Evolutionary conservation across 208 protist genomes (phyloP).

Genomic region (Acanthamoeba castellanii): DNA sequence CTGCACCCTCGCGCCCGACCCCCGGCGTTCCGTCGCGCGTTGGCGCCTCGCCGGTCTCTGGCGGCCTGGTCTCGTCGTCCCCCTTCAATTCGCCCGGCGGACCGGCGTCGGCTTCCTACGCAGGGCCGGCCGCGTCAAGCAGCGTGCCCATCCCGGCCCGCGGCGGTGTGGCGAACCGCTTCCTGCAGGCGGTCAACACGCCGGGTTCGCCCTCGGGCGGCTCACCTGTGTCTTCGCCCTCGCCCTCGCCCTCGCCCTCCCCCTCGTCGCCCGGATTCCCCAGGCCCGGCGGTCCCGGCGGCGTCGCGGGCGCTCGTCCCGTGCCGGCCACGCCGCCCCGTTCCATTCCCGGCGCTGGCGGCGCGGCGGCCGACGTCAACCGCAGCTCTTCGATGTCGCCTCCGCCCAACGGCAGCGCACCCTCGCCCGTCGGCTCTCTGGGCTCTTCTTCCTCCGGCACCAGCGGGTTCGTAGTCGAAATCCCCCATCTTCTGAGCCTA

Average conservation of each 20-base stretch:
- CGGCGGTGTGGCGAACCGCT: background rate
- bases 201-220: background rate
- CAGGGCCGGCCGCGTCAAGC: background rate
- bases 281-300: background rate
- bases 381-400: background rate
- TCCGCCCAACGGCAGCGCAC: background rate
- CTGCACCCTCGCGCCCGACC: background rate
- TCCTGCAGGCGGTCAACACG: slow-evolving; percentile 7
- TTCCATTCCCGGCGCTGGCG: background rate
- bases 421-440: background rate
- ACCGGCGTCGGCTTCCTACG: background rate
- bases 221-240: background rate
- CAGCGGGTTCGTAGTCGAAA: background rate
- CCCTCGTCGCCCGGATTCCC: background rate
- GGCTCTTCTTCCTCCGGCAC: slow-evolving; percentile 43
- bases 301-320: background rate
- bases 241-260: background rate
- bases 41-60: background rate
- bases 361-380: background rate
- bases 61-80: background rate
- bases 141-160: background rate
- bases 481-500: background rate
- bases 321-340: background rate
- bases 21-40: background rate
- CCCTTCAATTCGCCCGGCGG: background rate